Evolutionary conservation across 306 rosid species (phyloP).

Genomic region (Mucuna pruriens): DNA sequence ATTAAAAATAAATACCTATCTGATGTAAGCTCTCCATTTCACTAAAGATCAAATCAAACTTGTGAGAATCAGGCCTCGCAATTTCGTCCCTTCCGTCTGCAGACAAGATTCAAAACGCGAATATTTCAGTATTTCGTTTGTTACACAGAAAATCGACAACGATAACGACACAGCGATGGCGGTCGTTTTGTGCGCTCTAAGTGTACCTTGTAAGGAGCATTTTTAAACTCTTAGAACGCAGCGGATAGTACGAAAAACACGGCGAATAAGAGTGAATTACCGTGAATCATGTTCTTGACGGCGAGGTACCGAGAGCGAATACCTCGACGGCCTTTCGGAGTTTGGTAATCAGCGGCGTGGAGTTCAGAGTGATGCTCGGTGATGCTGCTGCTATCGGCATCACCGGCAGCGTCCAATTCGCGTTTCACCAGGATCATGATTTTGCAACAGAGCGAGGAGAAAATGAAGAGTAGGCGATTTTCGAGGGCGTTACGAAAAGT

Average conservation of each 20-base stretch:
- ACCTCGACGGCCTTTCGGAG: constrained; percentile 31
- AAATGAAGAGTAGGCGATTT: neutral
- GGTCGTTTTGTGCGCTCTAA: neutral
- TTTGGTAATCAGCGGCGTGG: neutral
- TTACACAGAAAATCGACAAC: neutral
- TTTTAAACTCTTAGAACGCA: neutral
- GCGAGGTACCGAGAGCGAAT: constrained; percentile 48
- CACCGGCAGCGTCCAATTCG: neutral
- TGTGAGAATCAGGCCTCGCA: constrained; percentile 35
- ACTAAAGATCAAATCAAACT: constrained; percentile 37
- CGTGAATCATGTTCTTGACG: constrained; percentile 35
- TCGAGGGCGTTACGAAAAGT: neutral
- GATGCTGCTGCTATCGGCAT: neutral
- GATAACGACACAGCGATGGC: neutral
- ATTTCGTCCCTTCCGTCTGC: constrained; percentile 50
- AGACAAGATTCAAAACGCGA: neutral
- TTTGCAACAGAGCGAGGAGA: neutral
- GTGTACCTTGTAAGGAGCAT: neutral
- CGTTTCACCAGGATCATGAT: constrained; percentile 20
- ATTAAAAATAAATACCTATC: constrained; percentile 41
- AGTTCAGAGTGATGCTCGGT: neutral
- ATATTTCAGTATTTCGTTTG: too few relatives aligned
- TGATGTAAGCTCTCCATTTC: constrained; percentile 52
- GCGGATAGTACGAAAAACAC: neutral
- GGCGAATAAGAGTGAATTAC: neutral